Base-by-base conservation (phyloP, 768 basidiomycete species). In the Pulveroboletus frians region DNA sequence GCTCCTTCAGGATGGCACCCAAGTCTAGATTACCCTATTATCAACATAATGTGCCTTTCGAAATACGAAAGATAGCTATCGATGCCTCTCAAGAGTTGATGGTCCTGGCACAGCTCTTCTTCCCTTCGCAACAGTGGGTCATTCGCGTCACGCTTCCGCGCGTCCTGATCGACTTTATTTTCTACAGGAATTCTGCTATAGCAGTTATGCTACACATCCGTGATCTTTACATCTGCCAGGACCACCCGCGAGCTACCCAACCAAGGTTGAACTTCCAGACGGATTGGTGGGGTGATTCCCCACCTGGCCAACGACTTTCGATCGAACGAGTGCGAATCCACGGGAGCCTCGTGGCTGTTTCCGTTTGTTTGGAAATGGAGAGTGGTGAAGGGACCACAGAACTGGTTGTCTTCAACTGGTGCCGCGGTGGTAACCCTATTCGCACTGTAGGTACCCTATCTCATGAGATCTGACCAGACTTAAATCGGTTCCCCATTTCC, bases 171-270 rank as follows among this genome's bases (percentile, higher is more conserved):
- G 29, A 46, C 21, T 11, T 29, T 47, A 6, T 39, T 26, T 35
- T 44, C 23, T 32, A n/a, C 54, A 67, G 66, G 39, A 61, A 58
- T 45, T 56, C 56, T 3, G 58, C 63, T 14, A 64, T 64, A 45
- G 50, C 46, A 14, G 54, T 59, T 52, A 48, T 54, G 15, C 38
- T 84, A 54, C 78, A 78, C 53, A 71, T 84, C 49, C 76, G 79
- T 50, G 71, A 81, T 59, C 62, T 83, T 43, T 76, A 75, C 69
- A 70, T 69, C n/a, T 79, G 78, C 50, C 75, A 72, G 47, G 78
- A 78, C 56, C 81, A 84, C 57, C 69, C 74, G 27, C 68, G 64
- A 43, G 75, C 78, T 26, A 37, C 54, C 34, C 61, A 68, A 31
- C 54, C 64, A 15, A 53, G 57, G 21, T 47, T 68, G 29, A 57